Evolutionary conservation across 129 eudicot genomes (phyloP).

Genomic region (Glebionis coronaria): DNA sequence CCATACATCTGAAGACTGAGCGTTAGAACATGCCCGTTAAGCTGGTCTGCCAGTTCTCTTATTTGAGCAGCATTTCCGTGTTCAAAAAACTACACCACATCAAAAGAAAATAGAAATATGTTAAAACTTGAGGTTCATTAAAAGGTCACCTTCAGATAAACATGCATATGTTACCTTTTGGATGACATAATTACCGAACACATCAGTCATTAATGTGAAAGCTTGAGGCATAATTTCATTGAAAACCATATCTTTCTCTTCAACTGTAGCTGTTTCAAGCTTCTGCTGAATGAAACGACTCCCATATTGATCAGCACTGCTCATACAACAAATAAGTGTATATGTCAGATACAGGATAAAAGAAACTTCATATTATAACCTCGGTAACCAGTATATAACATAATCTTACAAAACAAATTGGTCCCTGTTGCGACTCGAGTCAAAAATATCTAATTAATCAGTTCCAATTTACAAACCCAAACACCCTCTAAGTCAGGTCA

Average conservation of each 20-base stretch:
- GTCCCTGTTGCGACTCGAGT: too few species aligned
- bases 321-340: conserved; percentile 10
- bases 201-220: conserved; percentile 87
- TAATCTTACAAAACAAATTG: too few species aligned
- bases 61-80: conserved; percentile 82
- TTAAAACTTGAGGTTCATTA: not conserved
- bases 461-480: too few species aligned
- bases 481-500: not conserved
- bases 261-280: conserved; percentile 86
- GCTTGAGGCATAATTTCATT: conserved; percentile 93
- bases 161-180: conserved; percentile 59
- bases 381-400: not conserved
- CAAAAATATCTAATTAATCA: too few species aligned
- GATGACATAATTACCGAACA: conserved; percentile 92
- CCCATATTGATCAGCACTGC: conserved; percentile 95
- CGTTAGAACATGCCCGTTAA: conserved; percentile 76
- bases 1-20: conserved; percentile 99
- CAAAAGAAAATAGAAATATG: not conserved
- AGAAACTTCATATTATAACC: not conserved
- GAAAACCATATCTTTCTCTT: conserved; percentile 94
- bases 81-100: conserved; percentile 64
- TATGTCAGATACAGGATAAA: not conserved
- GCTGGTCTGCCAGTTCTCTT: conserved; percentile 85
- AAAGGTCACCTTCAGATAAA: not conserved
- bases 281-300: conserved; percentile 98